Conservation (phyloP, 2,329 filamentous ascomycete species). For the Colletotrichum cordylinicola region DNA sequence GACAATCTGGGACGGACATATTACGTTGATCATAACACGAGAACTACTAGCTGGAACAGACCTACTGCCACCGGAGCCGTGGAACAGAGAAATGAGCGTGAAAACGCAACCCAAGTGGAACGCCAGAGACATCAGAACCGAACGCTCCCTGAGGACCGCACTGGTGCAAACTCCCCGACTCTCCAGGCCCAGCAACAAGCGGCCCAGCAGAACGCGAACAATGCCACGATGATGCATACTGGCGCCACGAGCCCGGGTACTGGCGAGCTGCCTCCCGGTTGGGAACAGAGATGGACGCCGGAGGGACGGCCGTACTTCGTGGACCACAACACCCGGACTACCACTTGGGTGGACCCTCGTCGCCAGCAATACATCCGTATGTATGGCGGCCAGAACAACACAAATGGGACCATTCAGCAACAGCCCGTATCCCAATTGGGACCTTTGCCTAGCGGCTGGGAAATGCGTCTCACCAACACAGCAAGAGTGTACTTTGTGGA, state of each 20-base stretch:
- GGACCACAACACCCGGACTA: conserved; percentile 97
- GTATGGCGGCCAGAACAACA: conserved; percentile 88
- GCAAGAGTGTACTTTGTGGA: conserved; percentile 98
- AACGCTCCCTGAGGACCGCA: conserved; percentile 93
- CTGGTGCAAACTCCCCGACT: conserved; percentile 89
- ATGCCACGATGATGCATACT: conserved; percentile 90
- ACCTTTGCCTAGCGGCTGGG: conserved; percentile 95
- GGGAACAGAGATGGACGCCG: conserved; percentile 95
- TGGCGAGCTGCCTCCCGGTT: conserved; percentile 91
- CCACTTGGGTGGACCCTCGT: conserved; percentile 97
- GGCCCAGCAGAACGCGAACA: conserved; percentile 51
- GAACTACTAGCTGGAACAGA: conserved; percentile 95
- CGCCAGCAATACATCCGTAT: conserved; percentile 98
- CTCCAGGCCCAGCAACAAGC: conserved; percentile 58
- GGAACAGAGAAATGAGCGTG: conserved; percentile 79
- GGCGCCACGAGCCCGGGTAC: conserved; percentile 93
- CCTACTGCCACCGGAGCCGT: conserved; percentile 81
- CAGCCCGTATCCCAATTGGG: conserved; percentile 97
- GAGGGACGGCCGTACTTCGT: conserved; percentile 97
- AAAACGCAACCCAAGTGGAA: conserved; percentile 92
- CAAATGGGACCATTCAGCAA: conserved; percentile 89
- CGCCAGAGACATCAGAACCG: conserved; percentile 93
- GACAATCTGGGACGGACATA: conserved; percentile 96
- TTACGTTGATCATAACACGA: conserved; percentile 97
- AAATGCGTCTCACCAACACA: conserved; percentile 99